Evolutionary conservation across 305 asterid genomes (phyloP).

Genomic region (Caryopteris hybrid): DNA sequence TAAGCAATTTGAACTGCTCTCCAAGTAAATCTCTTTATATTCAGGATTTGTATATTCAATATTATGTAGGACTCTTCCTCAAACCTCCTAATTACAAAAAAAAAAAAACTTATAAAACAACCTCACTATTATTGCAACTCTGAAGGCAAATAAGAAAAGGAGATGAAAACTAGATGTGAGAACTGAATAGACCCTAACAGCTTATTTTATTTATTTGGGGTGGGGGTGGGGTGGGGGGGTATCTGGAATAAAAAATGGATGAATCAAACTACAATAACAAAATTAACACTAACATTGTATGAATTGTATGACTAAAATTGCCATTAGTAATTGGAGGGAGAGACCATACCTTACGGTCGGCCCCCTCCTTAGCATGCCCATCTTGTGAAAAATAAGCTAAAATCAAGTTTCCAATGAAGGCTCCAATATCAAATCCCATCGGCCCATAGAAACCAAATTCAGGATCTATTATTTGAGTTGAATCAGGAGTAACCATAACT

Average conservation of each 20-base stretch:
- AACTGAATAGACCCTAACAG: background rate
- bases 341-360: conserved; percentile 65
- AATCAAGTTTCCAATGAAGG: conserved; percentile 82
- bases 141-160: background rate
- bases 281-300: background rate
- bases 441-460: conserved; percentile 92
- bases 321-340: conserved; percentile 6
- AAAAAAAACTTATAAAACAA: too few relatives aligned
- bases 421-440: conserved; percentile 94
- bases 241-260: background rate
- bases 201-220: too few relatives aligned
- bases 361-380: conserved; percentile 65
- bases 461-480: conserved; percentile 94
- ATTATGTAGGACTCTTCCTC: background rate
- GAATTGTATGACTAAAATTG: background rate
- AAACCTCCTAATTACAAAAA: too few relatives aligned
- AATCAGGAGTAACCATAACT: conserved; percentile 73
- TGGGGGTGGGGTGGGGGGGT: too few relatives aligned
- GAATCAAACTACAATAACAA: background rate
- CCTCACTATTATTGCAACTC: too few relatives aligned
- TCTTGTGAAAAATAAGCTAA: conserved; percentile 92
- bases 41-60: background rate
- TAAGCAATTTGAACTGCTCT: background rate
- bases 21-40: background rate
- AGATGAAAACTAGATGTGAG: background rate